These are phyloP conservation scores for Lactarius pseudohatsudake DNA, from an alignment of 768 basidiomycete species.

Conservation along the genomic window DNA sequence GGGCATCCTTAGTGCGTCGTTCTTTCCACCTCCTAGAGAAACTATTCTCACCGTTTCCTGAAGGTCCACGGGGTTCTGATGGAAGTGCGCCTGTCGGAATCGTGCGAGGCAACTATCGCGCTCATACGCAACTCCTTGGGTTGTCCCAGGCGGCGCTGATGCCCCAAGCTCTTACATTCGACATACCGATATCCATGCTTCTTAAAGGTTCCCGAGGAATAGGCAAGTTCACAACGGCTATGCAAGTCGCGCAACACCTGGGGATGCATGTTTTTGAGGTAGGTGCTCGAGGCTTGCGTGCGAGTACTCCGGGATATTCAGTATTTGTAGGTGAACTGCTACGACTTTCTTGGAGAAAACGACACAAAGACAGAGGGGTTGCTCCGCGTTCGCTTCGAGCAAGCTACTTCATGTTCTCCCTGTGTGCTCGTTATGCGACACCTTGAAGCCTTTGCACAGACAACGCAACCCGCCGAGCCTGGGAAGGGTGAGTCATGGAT, in stretches of 20 bases:
- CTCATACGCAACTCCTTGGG: slow-evolving; percentile 51
- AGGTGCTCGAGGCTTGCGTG: slow-evolving; percentile 14
- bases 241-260: slow-evolving; percentile 54
- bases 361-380: slow-evolving; percentile 72
- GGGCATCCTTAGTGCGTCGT: slow-evolving; percentile 51
- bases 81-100: neutral
- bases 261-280: slow-evolving; percentile 85
- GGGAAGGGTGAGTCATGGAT: slow-evolving; percentile 54
- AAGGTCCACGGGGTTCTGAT: slow-evolving; percentile 2
- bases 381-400: slow-evolving; percentile 71
- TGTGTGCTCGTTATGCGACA: slow-evolving; percentile 81
- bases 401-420: slow-evolving; percentile 75
- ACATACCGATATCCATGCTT: slow-evolving; percentile 67
- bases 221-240: slow-evolving; percentile 73
- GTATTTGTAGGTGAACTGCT: slow-evolving; percentile 74
- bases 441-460: slow-evolving; percentile 74
- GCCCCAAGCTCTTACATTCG: slow-evolving; percentile 55
- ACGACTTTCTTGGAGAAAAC: slow-evolving; percentile 75
- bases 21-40: neutral
- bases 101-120: slow-evolving; percentile 32
- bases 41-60: neutral
- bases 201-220: slow-evolving; percentile 77
- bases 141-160: slow-evolving; percentile 61
- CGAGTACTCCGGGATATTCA: slow-evolving; percentile 4
- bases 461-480: slow-evolving; percentile 60